A percentile compares a stretch with the other conserved stretches of the same genome.
phyloP scores from a whole-genome alignment of 2,329 filamentous ascomycete species.

The Aspergillus aculeatinus region DNA sequence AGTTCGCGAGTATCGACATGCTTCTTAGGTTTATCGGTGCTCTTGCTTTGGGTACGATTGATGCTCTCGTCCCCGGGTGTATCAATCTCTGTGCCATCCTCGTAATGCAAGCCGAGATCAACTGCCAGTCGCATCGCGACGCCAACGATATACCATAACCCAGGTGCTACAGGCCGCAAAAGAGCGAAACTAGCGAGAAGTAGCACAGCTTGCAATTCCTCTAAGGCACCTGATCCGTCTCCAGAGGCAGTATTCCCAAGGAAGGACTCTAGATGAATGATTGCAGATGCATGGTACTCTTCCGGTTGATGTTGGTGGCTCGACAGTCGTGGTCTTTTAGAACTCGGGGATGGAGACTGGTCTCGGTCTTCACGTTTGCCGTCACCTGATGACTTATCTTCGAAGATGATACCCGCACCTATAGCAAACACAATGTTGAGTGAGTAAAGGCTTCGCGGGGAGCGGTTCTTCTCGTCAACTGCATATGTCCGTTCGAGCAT shows the following conservation, averaged over 20 bases:
- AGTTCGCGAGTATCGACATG: conserved; percentile 56
- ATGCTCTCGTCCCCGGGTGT: conserved; percentile 43
- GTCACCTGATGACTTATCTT: conserved; percentile 35
- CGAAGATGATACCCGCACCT: conserved; percentile 87
- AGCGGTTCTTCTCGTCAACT: conserved; percentile 63
- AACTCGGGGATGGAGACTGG: conserved; percentile 29
- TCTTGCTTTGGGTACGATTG: conserved; percentile 13
- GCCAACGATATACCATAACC: conserved; percentile 95
- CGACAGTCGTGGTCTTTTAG: conserved; percentile 54
- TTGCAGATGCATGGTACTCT: conserved; percentile 93
- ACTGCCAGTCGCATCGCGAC: conserved; percentile 88
- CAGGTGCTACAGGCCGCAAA: conserved; percentile 84
- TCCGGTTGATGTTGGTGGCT: conserved; percentile 75
- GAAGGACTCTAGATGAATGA: conserved; percentile 85
- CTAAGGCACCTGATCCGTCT: conserved; percentile 76
- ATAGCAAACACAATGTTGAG: conserved; percentile 98
- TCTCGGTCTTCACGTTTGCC: conserved; percentile 25
- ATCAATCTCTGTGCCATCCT: conserved; percentile 72
- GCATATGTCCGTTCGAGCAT: conserved; percentile 81
- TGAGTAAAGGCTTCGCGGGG: conserved; percentile 82
- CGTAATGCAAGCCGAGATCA: conserved; percentile 87
- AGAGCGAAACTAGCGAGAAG: conserved; percentile 88
- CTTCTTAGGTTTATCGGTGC: conserved; percentile 27
- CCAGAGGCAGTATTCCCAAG: conserved; percentile 63
- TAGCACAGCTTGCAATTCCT: conserved; percentile 90